phyloP scores from a whole-genome alignment of 805 yeast species.

The Pichia eremophila region DNA sequence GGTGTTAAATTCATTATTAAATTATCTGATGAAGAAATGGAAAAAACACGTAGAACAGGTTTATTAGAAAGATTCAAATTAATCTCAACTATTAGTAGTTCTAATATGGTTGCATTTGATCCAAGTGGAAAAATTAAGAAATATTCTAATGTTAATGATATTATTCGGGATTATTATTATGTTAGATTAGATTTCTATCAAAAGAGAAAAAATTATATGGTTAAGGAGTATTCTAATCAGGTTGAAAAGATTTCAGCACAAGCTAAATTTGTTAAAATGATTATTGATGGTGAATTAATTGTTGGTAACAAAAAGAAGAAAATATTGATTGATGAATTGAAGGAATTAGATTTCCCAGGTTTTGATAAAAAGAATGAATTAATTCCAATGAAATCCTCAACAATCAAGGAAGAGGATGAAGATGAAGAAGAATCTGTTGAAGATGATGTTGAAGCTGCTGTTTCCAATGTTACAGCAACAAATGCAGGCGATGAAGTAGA shows the following conservation, averaged over 20 bases:
- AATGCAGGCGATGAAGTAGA: conserved; percentile 12
- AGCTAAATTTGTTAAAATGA: conserved; percentile 85
- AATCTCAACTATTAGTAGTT: conserved; percentile 52
- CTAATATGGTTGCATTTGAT: conserved; percentile 95
- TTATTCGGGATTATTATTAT: conserved; percentile 73
- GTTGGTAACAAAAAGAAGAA: conserved; percentile 70
- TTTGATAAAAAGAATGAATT: conserved; percentile 65
- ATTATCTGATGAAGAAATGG: conserved; percentile 74
- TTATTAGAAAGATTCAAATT: conserved; percentile 78
- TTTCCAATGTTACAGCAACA: conserved; percentile 20
- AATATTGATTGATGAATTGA: conserved; percentile 54
- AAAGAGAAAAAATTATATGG: conserved; percentile 75
- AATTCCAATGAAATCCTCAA: conserved; percentile 33
- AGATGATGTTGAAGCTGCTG: conserved; percentile 36
- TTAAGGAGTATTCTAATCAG: conserved; percentile 59
- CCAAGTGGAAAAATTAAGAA: conserved; percentile 78
- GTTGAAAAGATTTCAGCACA: conserved; percentile 69
- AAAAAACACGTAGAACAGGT: conserved; percentile 63
- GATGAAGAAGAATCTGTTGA: conserved; percentile 21
- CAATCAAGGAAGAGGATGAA: conserved; percentile 14
- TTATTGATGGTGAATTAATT: conserved; percentile 62
- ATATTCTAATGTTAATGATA: conserved; percentile 67
- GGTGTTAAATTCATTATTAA: conserved; percentile 73
- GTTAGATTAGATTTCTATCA: conserved; percentile 87
- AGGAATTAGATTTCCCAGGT: conserved; percentile 60